phyloP scores from a whole-genome alignment of 768 basidiomycete species.

The Russula sp. region DNA sequence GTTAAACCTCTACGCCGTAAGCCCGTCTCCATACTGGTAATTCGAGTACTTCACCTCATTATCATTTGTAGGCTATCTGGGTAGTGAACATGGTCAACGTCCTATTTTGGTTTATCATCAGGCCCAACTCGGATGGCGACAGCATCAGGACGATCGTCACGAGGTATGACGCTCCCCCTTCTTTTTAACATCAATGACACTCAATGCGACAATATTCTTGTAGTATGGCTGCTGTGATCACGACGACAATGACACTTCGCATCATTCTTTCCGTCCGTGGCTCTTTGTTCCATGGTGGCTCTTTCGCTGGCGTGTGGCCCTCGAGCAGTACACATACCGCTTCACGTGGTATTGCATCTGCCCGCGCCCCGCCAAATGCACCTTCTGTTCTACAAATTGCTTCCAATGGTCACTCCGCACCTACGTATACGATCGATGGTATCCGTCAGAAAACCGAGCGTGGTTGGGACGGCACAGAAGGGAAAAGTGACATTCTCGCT shows the following conservation, averaged over 20 bases:
- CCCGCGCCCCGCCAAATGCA: conserved; percentile 36
- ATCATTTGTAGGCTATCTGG: conserved; percentile 54
- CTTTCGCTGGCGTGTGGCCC: conserved; percentile 51
- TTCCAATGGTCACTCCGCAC: conserved; percentile 27
- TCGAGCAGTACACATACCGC: conserved; percentile 42
- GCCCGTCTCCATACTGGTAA: conserved; percentile 31
- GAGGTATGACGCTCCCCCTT: conserved; percentile 38
- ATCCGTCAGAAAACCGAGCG: conserved; percentile 30
- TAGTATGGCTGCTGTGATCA: conserved; percentile 82
- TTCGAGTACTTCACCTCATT: conserved; percentile 14
- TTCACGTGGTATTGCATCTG: conserved; percentile 46
- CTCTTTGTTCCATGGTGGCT: conserved; percentile 66
- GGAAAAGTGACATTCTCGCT: conserved; percentile 16
- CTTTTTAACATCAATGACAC: neutral
- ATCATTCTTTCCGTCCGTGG: conserved; percentile 82
- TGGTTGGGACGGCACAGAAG: conserved; percentile 27
- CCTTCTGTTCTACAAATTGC: conserved; percentile 31
- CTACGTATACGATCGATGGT: conserved; percentile 37
- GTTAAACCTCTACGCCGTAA: conserved; percentile 76
- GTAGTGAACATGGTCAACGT: conserved; percentile 79
- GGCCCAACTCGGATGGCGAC: conserved; percentile 56
- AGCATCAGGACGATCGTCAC: conserved; percentile 81
- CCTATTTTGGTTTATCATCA: conserved; percentile 84
- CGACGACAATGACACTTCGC: conserved; percentile 83
- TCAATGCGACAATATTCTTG: neutral